These are phyloP conservation scores for Dryas integrifolia DNA, from an alignment of 331 rosid genomes.

Conservation along the genomic window DNA sequence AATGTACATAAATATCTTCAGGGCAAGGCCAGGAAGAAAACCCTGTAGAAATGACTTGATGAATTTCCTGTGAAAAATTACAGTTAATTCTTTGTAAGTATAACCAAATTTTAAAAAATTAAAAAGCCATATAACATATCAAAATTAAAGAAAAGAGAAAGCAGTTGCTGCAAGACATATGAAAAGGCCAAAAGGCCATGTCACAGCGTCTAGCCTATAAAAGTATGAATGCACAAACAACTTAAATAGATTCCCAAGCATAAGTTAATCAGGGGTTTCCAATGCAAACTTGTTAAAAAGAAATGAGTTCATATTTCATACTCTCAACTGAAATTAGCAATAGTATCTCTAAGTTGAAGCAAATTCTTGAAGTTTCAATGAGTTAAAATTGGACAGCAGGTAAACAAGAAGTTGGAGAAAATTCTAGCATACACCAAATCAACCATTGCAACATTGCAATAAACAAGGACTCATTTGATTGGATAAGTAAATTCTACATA, in stretches of 20 bases:
- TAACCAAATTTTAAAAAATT: not conserved
- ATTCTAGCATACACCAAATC: too few relatives aligned
- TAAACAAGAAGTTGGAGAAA: too few relatives aligned
- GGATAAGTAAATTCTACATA: not conserved
- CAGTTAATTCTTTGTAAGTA: not conserved
- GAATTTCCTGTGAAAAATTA: slow-evolving; percentile 56
- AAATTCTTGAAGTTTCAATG: not conserved
- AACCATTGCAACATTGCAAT: too few relatives aligned
- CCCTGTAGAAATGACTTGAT: slow-evolving; percentile 97
- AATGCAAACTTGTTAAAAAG: not conserved
- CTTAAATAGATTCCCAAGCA: not conserved
- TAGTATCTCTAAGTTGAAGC: not conserved
- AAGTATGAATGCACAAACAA: not conserved
- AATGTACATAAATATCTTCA: slow-evolving; percentile 78
- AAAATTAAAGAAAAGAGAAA: not conserved
- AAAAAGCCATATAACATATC: not conserved
- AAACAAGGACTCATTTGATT: not conserved
- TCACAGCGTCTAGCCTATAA: not conserved
- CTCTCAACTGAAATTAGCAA: not conserved
- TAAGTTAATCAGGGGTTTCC: too few relatives aligned
- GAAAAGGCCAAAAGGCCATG: not conserved
- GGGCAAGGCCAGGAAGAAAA: slow-evolving; percentile 98
- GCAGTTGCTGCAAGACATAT: not conserved
- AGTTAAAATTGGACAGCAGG: not conserved
- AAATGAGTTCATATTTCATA: not conserved